A percentile compares a stretch with the other conserved stretches of the same genome.
Evolutionary conservation across 2,329 filamentous ascomycete genomes (phyloP).

Genomic region (Alternaria gaisen): DNA sequence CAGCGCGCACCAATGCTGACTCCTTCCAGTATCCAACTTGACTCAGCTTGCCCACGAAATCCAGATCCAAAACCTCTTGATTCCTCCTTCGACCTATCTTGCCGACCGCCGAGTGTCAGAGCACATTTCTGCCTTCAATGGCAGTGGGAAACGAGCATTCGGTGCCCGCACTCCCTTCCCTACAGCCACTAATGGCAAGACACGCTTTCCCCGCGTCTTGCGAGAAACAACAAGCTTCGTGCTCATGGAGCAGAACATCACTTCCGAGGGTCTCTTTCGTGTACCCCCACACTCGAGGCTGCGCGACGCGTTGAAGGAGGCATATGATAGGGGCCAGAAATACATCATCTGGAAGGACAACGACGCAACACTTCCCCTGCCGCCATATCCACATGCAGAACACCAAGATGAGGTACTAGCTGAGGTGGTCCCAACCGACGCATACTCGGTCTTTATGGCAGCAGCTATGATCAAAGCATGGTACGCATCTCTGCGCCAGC

Average conservation of each 20-base stretch:
- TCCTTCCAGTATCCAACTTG: constrained; percentile 56
- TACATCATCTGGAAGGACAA: constrained; percentile 63
- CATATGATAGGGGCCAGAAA: constrained; percentile 64
- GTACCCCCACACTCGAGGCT: constrained; percentile 61
- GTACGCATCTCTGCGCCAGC: constrained; percentile 63
- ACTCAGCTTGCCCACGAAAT: constrained; percentile 60
- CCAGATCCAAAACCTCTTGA: constrained; percentile 62
- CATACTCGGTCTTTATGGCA: constrained; percentile 63
- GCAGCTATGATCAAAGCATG: constrained; percentile 64
- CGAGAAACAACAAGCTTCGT: constrained; percentile 63
- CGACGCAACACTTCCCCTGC: constrained; percentile 42
- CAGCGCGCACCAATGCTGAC: constrained; percentile 19
- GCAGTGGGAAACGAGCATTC: constrained; percentile 58
- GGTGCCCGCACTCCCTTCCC: constrained; percentile 60
- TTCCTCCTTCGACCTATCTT: constrained; percentile 63
- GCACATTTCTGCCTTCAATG: constrained; percentile 59
- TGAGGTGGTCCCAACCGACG: constrained; percentile 59
- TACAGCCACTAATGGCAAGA: constrained; percentile 53
- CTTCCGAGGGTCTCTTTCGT: constrained; percentile 62
- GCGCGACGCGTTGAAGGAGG: constrained; percentile 61
- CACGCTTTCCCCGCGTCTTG: constrained; percentile 61
- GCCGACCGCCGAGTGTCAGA: constrained; percentile 61
- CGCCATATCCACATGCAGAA: constrained; percentile 43
- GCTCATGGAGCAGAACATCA: constrained; percentile 58
- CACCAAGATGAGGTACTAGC: constrained; percentile 55